Base-by-base conservation (phyloP, 192 early-diverging fungal species). In the Umbelopsis vinacea region DNA sequence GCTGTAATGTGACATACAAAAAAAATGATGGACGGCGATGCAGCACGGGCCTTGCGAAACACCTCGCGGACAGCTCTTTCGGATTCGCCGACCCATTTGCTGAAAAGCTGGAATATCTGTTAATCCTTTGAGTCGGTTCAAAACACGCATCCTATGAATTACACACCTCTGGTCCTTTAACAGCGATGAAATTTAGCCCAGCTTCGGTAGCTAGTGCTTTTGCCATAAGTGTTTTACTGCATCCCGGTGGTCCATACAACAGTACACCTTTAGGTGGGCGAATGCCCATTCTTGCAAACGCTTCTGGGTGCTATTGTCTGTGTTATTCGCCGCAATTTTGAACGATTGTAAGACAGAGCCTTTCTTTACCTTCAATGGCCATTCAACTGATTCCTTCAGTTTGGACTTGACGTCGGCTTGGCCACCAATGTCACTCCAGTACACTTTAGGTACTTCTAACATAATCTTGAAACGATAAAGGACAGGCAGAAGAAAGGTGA, bases 11-110 rank as follows among this genome's bases (percentile, higher is more conserved):
- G 46, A 81, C 91, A 81, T 85, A 95, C 97, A 83, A 99, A 99
- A 77, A 99, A 99, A 9, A 99, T 88, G 54, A 99, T 98, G 5
- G 95, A 93, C 8, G 98, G 98, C 0, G 94, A 91, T 3, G 97
- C 97, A 2, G 93, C 93, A 9, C 98, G 80, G 11, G 98, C 98
- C 80, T 96, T 97, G 43, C 90, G 84, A 71, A 99, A 99, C n/a
- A 98, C 89, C 69, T 95, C 92, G 6, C 90, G 89, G 4, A 99
- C 92, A 5, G 96, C 95, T 82, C 96, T 97, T 81, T 99, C 98
- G 3, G 95, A 96, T 73, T 99, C 98, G 29, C 98, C 98, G 8
- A 99, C 98, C 96, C 96, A 99, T 78, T 98, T 99, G 85, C 95
- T 98, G 75, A 98, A 97, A 14, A 98, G 81, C 93, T 94, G 66